Conservation (phyloP, 2,329 filamentous ascomycete genomes). For the Fusarium sp. region DNA sequence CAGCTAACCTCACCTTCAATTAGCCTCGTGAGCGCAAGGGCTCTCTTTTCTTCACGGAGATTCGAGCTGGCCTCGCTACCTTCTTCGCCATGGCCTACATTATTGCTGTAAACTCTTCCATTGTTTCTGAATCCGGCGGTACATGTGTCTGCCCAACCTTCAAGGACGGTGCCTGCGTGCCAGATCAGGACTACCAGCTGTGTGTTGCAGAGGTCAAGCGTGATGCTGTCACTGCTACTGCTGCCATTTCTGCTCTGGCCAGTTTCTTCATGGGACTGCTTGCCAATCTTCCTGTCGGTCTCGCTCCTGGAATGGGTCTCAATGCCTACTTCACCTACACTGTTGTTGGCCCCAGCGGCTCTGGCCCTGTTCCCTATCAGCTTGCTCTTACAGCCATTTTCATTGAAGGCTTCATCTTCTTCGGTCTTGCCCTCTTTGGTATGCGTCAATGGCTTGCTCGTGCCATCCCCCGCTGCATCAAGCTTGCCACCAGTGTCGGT, state of each 20-base stretch:
- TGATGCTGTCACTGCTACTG: conserved; percentile 86
- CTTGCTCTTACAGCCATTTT: conserved; percentile 89
- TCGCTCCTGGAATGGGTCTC: conserved; percentile 68
- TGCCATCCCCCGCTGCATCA: conserved; percentile 85
- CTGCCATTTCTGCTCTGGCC: conserved; percentile 82
- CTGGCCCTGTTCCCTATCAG: conserved; percentile 78
- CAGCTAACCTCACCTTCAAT: conserved; percentile 3
- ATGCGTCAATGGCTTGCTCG: conserved; percentile 90
- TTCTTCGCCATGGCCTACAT: conserved; percentile 76
- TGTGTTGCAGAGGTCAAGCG: conserved; percentile 76
- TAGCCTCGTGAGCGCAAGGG: conserved; percentile 79
- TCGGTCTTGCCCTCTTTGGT: conserved; percentile 81
- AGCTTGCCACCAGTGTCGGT: conserved; percentile 86
- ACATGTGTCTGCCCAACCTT: conserved; percentile 78
- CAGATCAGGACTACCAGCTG: conserved; percentile 71
- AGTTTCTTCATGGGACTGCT: conserved; percentile 88
- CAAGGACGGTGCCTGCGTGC: conserved; percentile 63
- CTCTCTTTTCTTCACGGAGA: conserved; percentile 84
- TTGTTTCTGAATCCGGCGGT: conserved; percentile 75
- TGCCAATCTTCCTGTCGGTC: conserved; percentile 72
- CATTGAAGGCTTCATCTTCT: conserved; percentile 88
- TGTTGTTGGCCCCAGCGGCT: conserved; percentile 78
- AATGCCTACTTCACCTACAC: conserved; percentile 91
- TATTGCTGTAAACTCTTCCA: conserved; percentile 66
- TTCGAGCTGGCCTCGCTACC: conserved; percentile 85